Base-by-base conservation (phyloP, 2,329 filamentous ascomycete genomes). In the Sclerotinia minor region DNA sequence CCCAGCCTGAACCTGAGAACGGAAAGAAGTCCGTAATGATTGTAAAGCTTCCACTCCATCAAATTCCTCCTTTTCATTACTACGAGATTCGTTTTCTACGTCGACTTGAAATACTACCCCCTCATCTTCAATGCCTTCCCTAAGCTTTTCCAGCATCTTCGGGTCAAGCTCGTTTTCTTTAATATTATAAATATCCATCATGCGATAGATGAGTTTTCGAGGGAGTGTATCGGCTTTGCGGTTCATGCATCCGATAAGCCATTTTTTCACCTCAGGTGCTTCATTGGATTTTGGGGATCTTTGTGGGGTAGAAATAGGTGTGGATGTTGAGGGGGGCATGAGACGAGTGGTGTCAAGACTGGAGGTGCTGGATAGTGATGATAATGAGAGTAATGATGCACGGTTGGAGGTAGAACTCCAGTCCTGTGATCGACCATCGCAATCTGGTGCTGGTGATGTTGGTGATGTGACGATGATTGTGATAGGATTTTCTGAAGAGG, bases 151-250 rank as follows among this genome's bases (percentile, higher is more conserved):
- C 0, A 73, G 55, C 17, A 67, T 70, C 5, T 65, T 64, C 0
- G 69, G 70, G 41, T 67, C 65, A 0, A 76, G 66, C 59, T 76
- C 73, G 5, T 38, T 17, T 26, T 75, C 70, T 2, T 44, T 35
- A 32, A 76, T 75, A 8, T 65, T 47, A 44, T 76, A 76, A 1
- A 71, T 47, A 17, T 72, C 69, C 73, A 76, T 74, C 58, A 76
- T 72, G 1, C 68, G 63, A 2, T 17, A 26, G 1, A 74, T 55
- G 4, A 75, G 50, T 41, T 72, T 72, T 8, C 55, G 55, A 3
- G 72, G 72, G 24, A 76, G 71, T 13, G 68, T 63, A 38, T 71
- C 58, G 17, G 72, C 70, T 67, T 75, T 73, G 1, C 64, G 55
- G 24, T 74, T 75, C 54, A 76, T 65, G 64, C 73, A 72, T 1